These are phyloP conservation scores for Cryphonectria parasitica DNA, from an alignment of 2,329 filamentous ascomycete species.

Conservation along the genomic window DNA sequence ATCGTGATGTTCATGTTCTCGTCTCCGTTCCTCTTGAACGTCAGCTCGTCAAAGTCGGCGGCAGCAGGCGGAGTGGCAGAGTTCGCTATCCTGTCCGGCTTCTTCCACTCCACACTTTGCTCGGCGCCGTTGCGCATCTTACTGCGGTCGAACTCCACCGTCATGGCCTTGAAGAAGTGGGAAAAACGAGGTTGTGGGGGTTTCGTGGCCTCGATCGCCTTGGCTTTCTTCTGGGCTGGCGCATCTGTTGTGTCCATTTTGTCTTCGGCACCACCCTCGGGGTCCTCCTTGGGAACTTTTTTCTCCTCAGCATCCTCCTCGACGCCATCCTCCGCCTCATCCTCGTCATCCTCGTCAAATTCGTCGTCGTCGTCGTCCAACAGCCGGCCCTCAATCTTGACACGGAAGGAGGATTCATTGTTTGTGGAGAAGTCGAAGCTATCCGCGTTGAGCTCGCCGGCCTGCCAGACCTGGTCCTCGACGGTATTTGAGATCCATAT, in stretches of 20 bases:
- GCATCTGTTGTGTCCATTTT: conserved; percentile 35
- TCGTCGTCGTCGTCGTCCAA: conserved; percentile 71
- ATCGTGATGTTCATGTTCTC: conserved; percentile 91
- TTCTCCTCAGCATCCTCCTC: conserved; percentile 67
- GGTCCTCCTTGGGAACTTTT: conserved; percentile 48
- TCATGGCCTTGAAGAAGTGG: conserved; percentile 81
- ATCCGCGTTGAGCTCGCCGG: conserved; percentile 67
- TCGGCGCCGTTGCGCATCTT: conserved; percentile 59
- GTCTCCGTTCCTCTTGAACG: conserved; percentile 89
- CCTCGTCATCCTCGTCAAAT: conserved; percentile 52
- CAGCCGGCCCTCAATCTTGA: conserved; percentile 89
- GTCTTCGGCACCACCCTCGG: conserved; percentile 48
- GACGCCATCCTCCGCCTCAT: conserved; percentile 47
- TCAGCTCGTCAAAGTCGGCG: conserved; percentile 85
- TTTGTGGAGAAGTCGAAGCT: conserved; percentile 82
- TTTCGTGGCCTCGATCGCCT: conserved; percentile 41
- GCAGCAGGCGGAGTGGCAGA: conserved; percentile 62
- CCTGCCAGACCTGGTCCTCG: conserved; percentile 94
- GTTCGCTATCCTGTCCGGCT: conserved; percentile 63
- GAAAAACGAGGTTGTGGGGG: conserved; percentile 63
- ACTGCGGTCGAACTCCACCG: conserved; percentile 71
- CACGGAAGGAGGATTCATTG: conserved; percentile 78
- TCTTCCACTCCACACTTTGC: conserved; percentile 81
- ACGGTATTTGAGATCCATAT: conserved; percentile 96
- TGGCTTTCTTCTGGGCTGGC: conserved; percentile 41